Percentiles rank a stretch among this genome's conserved stretches.
Conservation (phyloP, 1,284 basidiomycete species). For the Tylopilus orsonianus region DNA sequence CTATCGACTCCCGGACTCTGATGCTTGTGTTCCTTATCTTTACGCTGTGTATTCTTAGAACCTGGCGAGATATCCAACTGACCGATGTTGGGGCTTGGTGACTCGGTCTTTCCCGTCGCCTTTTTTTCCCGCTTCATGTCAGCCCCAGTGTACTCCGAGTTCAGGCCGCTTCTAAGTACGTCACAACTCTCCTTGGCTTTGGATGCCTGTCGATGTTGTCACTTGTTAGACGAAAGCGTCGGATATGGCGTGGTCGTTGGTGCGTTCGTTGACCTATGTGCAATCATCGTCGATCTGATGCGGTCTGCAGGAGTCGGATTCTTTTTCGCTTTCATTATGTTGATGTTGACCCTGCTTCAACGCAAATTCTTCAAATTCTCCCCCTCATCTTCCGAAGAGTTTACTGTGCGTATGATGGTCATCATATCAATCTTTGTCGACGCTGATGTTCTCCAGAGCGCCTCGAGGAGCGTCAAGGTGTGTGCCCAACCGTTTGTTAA, state of each 20-base stretch:
- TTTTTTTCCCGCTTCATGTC: conserved; percentile 10
- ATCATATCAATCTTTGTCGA: neutral
- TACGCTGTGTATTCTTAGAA: conserved; percentile 17
- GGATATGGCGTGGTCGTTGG: conserved; percentile 53
- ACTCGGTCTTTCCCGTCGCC: neutral
- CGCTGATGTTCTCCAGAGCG: conserved; percentile 30
- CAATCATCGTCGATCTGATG: neutral
- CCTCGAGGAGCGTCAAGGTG: conserved; percentile 51
- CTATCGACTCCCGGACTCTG: neutral
- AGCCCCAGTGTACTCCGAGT: conserved; percentile 23
- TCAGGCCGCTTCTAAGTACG: conserved; percentile 27
- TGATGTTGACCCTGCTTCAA: conserved; percentile 45
- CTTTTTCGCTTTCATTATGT: conserved; percentile 50
- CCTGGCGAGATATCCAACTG: neutral
- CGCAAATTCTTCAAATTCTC: conserved; percentile 48
- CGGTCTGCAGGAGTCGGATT: conserved; percentile 44
- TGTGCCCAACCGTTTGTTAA: neutral
- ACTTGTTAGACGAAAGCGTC: conserved; percentile 40
- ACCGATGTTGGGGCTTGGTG: neutral
- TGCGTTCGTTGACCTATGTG: conserved; percentile 19
- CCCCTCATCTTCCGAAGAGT: conserved; percentile 54
- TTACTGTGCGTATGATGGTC: conserved; percentile 39
- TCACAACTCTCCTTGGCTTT: neutral
- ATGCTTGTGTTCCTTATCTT: conserved; percentile 12
- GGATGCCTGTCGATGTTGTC: neutral